These are phyloP conservation scores for Holtermanniella nyarrowii DNA, from an alignment of 768 basidiomycete genomes.

Conservation along the genomic window DNA sequence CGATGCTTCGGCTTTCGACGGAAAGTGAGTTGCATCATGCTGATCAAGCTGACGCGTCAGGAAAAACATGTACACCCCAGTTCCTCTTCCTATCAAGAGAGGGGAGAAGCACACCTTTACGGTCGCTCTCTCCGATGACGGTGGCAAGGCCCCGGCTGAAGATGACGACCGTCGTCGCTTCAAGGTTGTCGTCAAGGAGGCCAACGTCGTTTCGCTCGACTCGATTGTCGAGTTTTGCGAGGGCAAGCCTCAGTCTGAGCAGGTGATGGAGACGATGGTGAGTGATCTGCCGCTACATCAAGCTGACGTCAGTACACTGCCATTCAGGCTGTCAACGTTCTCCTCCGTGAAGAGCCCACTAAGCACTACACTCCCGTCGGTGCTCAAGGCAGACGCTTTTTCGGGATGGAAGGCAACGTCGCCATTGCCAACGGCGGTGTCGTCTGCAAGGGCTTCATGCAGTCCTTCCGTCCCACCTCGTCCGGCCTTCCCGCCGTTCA, in stretches of 20 bases:
- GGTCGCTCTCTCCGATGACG: slow-evolving; percentile 21
- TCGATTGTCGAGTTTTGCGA: slow-evolving; percentile 29
- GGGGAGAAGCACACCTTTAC: slow-evolving; percentile 13
- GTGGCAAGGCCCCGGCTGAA: slow-evolving; percentile 14
- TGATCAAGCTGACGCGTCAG: slow-evolving; percentile 1
- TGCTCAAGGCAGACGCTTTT: slow-evolving; percentile 37
- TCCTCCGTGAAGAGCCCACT: slow-evolving; percentile 33
- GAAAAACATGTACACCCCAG: slow-evolving; percentile 36
- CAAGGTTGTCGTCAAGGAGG: slow-evolving; percentile 34
- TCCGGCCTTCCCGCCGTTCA: background rate
- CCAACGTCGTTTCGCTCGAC: slow-evolving; percentile 29
- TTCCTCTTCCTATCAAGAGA: slow-evolving; percentile 12
- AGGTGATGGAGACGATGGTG: slow-evolving; percentile 26
- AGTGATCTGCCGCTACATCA: background rate
- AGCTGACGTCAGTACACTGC: slow-evolving; percentile 1
- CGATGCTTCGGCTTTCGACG: slow-evolving; percentile 20
- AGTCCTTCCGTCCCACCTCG: slow-evolving; percentile 5
- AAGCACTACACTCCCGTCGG: slow-evolving; percentile 34
- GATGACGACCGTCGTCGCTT: slow-evolving; percentile 30
- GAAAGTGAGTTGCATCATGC: background rate
- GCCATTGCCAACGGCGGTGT: slow-evolving; percentile 35
- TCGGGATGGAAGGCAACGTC: slow-evolving; percentile 25
- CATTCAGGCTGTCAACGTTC: slow-evolving; percentile 39
- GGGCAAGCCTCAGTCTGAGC: slow-evolving; percentile 25
- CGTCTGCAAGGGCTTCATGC: slow-evolving; percentile 40